These are phyloP conservation scores for Nephromyces sp. DNA, from an alignment of 169 alveolate genomes.

Conservation along the genomic window DNA sequence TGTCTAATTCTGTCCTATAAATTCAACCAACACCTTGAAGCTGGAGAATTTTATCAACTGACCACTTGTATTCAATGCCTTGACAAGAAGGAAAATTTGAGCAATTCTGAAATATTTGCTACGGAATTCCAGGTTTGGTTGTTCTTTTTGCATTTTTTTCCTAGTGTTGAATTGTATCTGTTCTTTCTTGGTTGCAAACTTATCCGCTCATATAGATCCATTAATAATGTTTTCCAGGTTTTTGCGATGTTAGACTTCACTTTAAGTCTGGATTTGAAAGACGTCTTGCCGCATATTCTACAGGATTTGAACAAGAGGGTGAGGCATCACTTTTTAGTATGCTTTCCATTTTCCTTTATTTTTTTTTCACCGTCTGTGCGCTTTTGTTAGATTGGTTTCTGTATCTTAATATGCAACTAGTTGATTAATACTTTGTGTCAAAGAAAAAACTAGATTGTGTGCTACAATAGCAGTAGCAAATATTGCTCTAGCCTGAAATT, in stretches of 20 bases:
- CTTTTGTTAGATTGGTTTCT: no score
- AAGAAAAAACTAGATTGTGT: no score
- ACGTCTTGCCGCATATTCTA: conserved; percentile 20
- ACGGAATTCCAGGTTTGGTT: conserved; percentile 4
- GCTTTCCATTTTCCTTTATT: no score
- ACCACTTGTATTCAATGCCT: neutral
- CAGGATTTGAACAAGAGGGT: no score
- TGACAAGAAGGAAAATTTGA: neutral
- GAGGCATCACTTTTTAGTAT: no score
- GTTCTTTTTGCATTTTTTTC: neutral
- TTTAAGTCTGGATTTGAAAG: conserved; percentile 3
- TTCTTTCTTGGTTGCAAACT: neutral
- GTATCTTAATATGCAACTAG: no score
- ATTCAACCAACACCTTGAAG: conserved; percentile 13
- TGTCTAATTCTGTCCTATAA: conserved; percentile 7
- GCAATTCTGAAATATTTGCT: neutral
- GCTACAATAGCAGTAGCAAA: no score
- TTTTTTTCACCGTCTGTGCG: no score
- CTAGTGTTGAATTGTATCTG: neutral
- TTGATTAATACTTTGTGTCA: no score
- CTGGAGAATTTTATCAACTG: neutral
- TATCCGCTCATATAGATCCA: no score
- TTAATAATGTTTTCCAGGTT: no score
- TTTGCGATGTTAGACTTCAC: conserved; percentile 14
- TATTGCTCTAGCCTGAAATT: no score